Conservation (phyloP, 2,329 filamentous ascomycete genomes). For the Aureobasidium mangrovei region DNA sequence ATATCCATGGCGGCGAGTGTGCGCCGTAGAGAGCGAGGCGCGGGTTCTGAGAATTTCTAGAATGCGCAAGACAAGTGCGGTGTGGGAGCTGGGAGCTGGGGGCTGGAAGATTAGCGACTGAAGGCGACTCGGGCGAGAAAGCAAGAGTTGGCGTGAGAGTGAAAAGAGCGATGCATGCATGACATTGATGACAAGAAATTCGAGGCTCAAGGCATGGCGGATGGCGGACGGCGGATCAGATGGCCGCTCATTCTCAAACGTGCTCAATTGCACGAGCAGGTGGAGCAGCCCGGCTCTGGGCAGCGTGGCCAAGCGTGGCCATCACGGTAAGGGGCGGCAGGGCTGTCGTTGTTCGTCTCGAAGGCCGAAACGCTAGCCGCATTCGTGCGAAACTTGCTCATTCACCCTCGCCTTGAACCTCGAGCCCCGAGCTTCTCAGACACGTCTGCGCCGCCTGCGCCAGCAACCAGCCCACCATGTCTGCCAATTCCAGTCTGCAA, state of each 20-base stretch:
- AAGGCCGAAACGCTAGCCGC: background rate
- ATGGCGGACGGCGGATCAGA: background rate
- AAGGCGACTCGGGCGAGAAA: too few relatives aligned
- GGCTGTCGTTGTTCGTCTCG: background rate
- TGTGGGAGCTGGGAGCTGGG: background rate
- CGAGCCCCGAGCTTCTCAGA: background rate
- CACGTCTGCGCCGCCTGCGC: too few relatives aligned
- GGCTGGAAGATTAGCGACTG: background rate
- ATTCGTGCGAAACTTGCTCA: background rate
- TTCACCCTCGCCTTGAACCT: background rate
- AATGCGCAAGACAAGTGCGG: background rate
- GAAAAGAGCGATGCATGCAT: background rate
- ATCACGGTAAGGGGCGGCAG: background rate
- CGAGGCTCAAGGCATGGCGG: background rate
- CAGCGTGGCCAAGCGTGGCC: background rate
- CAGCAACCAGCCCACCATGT: background rate
- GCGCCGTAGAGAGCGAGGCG: background rate
- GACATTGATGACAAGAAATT: background rate
- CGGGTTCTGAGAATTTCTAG: background rate
- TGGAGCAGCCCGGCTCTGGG: background rate
- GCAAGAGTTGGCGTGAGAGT: background rate
- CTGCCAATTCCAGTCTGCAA: background rate
- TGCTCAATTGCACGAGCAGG: background rate
- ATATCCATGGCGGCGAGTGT: slow-evolving; percentile 12
- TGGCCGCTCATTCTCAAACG: background rate